phyloP scores from a whole-genome alignment of 1,139 yeast species.

The Scheffersomyces parashehatae region DNA sequence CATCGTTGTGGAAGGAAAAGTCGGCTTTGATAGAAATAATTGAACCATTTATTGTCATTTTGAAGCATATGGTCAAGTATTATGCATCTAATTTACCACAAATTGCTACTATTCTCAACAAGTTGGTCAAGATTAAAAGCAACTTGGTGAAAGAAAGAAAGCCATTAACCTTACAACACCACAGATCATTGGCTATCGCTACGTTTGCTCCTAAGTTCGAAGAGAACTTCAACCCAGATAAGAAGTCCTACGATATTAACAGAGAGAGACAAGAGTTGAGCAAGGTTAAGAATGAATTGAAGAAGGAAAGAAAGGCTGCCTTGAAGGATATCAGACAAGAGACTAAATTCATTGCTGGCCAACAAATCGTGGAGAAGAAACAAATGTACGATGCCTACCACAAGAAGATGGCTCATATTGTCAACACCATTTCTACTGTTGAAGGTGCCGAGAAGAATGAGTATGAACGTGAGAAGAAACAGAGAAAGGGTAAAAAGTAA shows the following conservation, averaged over 20 bases:
- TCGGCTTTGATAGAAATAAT: conserved; percentile 62
- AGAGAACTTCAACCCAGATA: conserved; percentile 94
- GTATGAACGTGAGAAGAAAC: conserved; percentile 81
- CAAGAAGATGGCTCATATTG: conserved; percentile 82
- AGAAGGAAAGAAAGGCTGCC: conserved; percentile 88
- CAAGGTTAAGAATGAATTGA: conserved; percentile 81
- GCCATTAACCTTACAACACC: conserved; percentile 86
- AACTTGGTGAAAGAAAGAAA: conserved; percentile 50
- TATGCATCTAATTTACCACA: conserved; percentile 25
- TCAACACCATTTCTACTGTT: conserved; percentile 82
- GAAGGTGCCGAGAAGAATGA: conserved; percentile 95
- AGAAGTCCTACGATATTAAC: conserved; percentile 86
- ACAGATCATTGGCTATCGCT: conserved; percentile 81
- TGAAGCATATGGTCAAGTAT: conserved; percentile 41
- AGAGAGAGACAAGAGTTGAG: conserved; percentile 76
- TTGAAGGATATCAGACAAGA: conserved; percentile 91
- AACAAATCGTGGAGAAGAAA: conserved; percentile 78
- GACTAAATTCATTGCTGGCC: conserved; percentile 81
- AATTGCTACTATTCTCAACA: conserved; percentile 43
- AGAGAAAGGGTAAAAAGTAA: conserved; percentile 49
- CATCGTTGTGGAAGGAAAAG: conserved; percentile 62
- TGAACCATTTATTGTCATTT: conserved; percentile 35
- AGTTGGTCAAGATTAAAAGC: conserved; percentile 45
- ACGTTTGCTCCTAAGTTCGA: conserved; percentile 90
- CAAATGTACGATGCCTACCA: conserved; percentile 77